A percentile compares a stretch with the other conserved stretches of the same genome.
phyloP scores from a whole-genome alignment of 1,284 basidiomycete genomes.

The Trametes versicolor region DNA sequence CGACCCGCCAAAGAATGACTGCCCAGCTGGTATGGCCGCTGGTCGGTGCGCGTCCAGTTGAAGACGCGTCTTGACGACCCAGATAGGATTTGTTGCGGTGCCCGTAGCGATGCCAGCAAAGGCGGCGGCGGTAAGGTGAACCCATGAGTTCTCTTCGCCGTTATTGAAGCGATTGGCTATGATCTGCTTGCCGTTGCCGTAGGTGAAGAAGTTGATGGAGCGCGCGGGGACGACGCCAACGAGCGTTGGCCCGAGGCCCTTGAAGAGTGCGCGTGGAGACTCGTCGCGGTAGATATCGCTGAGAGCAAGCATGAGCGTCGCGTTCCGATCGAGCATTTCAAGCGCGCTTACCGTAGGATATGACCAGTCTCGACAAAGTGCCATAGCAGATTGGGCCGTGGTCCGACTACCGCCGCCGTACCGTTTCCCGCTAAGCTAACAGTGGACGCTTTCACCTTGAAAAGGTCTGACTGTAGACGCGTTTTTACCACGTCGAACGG shows the following conservation, averaged over 20 bases:
- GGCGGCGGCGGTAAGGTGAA: constrained; percentile 91
- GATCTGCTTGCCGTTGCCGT: constrained; percentile 95
- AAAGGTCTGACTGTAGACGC: constrained; percentile 92
- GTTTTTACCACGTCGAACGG: constrained; percentile 99
- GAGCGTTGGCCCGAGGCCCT: constrained; percentile 93
- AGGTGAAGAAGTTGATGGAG: constrained; percentile 98
- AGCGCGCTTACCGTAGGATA: constrained; percentile 77
- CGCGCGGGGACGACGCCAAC: constrained; percentile 96
- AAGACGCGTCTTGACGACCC: constrained; percentile 97
- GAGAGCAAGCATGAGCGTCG: not conserved
- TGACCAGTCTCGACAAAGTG: constrained; percentile 96
- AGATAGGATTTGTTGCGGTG: constrained; percentile 96
- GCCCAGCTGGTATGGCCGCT: constrained; percentile 31
- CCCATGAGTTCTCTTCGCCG: constrained; percentile 84
- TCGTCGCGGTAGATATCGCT: constrained; percentile 94
- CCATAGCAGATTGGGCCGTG: constrained; percentile 73
- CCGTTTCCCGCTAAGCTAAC: constrained; percentile 54
- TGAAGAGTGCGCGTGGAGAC: constrained; percentile 91
- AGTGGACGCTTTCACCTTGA: constrained; percentile 67
- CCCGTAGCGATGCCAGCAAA: constrained; percentile 88
- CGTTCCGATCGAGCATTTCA: not conserved
- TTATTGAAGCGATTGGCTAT: constrained; percentile 87
- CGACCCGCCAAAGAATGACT: constrained; percentile 60
- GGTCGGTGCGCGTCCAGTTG: constrained; percentile 64
- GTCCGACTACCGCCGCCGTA: constrained; percentile 49